phyloP scores from a whole-genome alignment of 176 grass and related monocot species.

The Echinochloa phyllopogon region DNA sequence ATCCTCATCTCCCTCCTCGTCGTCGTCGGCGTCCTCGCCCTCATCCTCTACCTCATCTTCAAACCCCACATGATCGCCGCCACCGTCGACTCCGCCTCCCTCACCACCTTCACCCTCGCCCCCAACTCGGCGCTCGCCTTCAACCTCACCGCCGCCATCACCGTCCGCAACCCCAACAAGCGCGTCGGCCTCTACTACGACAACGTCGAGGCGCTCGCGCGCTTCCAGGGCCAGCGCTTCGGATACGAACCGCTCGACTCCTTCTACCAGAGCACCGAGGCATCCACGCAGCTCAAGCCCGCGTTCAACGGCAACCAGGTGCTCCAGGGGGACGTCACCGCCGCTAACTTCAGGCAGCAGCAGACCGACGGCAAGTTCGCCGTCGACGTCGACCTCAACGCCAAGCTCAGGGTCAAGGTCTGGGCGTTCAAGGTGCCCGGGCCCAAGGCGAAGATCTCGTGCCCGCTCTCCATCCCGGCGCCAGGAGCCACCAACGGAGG shows the following conservation, averaged over 20 bases:
- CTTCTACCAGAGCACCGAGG: conserved; percentile 59
- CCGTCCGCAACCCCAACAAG: conserved; percentile 77
- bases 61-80: conserved; percentile 61
- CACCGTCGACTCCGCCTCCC: conserved; percentile 57
- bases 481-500: neutral
- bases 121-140: neutral
- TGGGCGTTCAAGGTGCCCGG: conserved; percentile 44
- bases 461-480: conserved; percentile 45
- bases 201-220: conserved; percentile 53
- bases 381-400: conserved; percentile 50
- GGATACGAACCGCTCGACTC: conserved; percentile 43
- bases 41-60: conserved; percentile 80
- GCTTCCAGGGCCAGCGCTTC: conserved; percentile 55
- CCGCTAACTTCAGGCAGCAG: neutral
- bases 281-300: neutral
- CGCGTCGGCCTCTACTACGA: conserved; percentile 74
- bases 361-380: neutral
- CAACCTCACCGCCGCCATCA: conserved; percentile 49
- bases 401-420: conserved; percentile 54
- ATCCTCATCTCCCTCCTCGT: conserved; percentile 55
- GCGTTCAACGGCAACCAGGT: conserved; percentile 37
- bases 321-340: conserved; percentile 26
- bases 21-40: conserved; percentile 31
- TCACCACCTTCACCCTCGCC: conserved; percentile 40
- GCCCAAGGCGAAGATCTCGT: conserved; percentile 28